Evolutionary conservation across 352 stramenopile genomes (phyloP), one percentile per base, ranked within the genome.

Genomic region (Pythium guiyangense): DNA sequence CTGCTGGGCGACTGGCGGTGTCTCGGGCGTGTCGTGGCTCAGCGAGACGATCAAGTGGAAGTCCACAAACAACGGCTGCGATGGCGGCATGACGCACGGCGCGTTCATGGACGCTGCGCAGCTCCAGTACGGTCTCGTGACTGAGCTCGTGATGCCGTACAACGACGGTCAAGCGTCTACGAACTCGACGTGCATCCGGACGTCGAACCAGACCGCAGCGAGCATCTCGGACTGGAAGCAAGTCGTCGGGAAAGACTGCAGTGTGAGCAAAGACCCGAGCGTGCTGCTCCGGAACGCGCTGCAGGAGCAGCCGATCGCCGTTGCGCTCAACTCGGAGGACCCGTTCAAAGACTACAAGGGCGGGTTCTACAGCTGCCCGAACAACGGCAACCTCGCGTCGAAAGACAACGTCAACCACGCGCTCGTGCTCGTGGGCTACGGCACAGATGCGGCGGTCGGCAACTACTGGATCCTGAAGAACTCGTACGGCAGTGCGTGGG

Each of bases 391-490:
- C 14, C 62, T 92, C 44, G 66, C 73, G n/a, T 81, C 73, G 0
- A 88, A 88, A 54, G 67, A 85, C 50, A 66, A 88, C 31, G 71
- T 92, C 49, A 89, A 92, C 58, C 79, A 92, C 56, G 82, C 82
- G 11, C 60, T 92, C 27, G 12, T 92, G 44, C 75, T 92, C 18
- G 82, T 92, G 2, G 82, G 82, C 29, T 92, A 92, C 55, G 82
- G 75, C 56, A 87, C 70, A 11, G 78, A 88, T 39, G 44, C 63
- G 3, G 68, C 61, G 1, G 63, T 66, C 1, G 79, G 82, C 2
- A 78, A 90, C 60, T 92, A 90, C 60, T 92, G 82, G 82, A 88
- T 92, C 37, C 49, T 92, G 14, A 92, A 92, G 54, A 92, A 92
- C 58, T 92, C 82, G 40, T 92, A 92, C 64, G 79, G 77, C 20